Percentiles rank a stretch among this genome's conserved stretches.
Evolutionary conservation across 139 green algal genomes (phyloP).

Genomic region (Asterochloris sp.): DNA sequence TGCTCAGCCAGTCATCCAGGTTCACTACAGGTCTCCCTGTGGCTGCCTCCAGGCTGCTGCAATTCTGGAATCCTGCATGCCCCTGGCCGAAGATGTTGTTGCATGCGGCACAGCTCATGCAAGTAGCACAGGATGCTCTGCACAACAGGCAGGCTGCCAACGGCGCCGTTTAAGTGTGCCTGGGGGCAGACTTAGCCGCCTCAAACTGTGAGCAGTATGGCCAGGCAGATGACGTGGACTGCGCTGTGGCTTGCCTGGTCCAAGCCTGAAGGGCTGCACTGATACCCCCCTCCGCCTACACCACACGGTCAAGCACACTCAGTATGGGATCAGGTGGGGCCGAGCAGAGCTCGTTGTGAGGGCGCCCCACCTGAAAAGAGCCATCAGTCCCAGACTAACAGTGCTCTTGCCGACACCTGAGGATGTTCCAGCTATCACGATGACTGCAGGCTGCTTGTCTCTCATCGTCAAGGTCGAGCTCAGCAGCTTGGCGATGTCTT

Average conservation of each 20-base stretch:
- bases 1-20: conserved; percentile 83
- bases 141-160: too few species aligned
- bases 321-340: background rate
- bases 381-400: conserved; percentile 64
- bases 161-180: background rate
- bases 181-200: background rate
- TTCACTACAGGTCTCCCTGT: conserved; percentile 72
- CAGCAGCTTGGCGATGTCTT: too few species aligned
- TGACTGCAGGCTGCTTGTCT: background rate
- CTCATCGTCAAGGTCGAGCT: too few species aligned
- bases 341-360: background rate
- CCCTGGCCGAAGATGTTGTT: background rate
- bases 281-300: conserved; percentile 44
- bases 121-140: background rate
- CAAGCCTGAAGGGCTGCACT: conserved; percentile 79
- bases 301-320: background rate
- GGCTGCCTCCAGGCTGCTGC: conserved; percentile 62
- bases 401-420: conserved; percentile 80
- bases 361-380: conserved; percentile 47
- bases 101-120: background rate
- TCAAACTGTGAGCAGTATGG: background rate
- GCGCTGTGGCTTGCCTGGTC: conserved; percentile 45
- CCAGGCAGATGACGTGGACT: background rate
- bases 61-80: conserved; percentile 67
- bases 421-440: conserved; percentile 72